Conservation (phyloP, 345 rosid species). For the Cochlearia excelsa region DNA sequence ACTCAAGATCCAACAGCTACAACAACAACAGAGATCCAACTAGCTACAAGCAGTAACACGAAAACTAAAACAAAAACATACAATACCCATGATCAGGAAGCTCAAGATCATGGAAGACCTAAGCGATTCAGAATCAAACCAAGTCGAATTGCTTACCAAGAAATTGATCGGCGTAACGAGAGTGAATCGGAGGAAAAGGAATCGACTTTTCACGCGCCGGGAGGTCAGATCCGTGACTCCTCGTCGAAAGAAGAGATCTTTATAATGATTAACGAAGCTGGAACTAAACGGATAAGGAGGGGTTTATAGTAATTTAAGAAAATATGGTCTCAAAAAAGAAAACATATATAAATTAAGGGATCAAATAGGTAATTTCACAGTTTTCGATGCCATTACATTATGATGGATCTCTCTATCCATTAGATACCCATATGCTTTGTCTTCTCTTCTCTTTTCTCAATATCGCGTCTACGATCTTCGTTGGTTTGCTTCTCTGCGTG, state of each 20-base stretch:
- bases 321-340: neutral
- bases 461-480: too few species aligned
- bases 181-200: constrained; percentile 13
- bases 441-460: too few species aligned
- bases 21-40: constrained; percentile 8
- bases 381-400: constrained; percentile 8
- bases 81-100: neutral
- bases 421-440: neutral
- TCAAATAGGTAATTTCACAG: neutral
- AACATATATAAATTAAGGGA: constrained; percentile 13
- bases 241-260: neutral
- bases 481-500: constrained; percentile 12
- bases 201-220: constrained; percentile 15
- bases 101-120: constrained; percentile 10
- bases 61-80: neutral
- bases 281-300: too few species aligned
- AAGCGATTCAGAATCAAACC: neutral
- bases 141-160: constrained; percentile 16
- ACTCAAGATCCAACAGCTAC: constrained; percentile 12
- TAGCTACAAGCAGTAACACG: constrained; percentile 9
- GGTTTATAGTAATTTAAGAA: neutral
- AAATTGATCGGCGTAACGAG: constrained; percentile 11
- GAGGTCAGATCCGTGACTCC: neutral
- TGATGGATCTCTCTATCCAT: constrained; percentile 33
- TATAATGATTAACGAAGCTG: neutral